These are phyloP conservation scores for Trichocladium antarcticum DNA, from an alignment of 495 filamentous ascomycete species.

Conservation along the genomic window DNA sequence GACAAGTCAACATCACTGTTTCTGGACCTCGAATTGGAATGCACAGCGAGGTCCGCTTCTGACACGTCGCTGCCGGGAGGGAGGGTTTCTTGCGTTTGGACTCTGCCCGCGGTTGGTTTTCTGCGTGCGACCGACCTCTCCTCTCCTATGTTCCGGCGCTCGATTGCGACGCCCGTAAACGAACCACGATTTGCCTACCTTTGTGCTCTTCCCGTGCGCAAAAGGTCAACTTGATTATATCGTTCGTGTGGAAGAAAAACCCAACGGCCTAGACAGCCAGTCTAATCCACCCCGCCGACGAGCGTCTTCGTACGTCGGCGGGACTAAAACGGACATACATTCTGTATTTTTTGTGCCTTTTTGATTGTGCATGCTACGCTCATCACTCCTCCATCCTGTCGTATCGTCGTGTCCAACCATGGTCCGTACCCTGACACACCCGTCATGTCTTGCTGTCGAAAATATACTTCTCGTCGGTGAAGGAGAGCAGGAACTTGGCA, in stretches of 20 bases:
- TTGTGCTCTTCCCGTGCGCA: slow-evolving; percentile 40
- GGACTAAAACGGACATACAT: slow-evolving; percentile 53
- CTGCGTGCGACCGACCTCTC: background rate
- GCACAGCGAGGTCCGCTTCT: background rate
- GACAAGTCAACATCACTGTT: background rate
- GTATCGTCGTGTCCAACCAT: background rate
- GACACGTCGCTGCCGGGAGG: background rate
- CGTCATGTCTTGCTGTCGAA: slow-evolving; percentile 12
- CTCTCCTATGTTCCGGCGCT: background rate
- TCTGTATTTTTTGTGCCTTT: background rate
- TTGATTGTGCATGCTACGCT: background rate
- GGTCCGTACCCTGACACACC: background rate
- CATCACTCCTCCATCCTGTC: background rate
- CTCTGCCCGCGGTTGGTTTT: background rate
- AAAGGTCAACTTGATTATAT: slow-evolving; percentile 44
- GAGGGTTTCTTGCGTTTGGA: background rate
- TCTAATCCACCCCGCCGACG: slow-evolving; percentile 50
- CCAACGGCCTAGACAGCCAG: slow-evolving; percentile 50
- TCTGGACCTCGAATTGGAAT: background rate
- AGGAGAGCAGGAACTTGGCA: slow-evolving; percentile 41
- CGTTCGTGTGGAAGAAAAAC: slow-evolving; percentile 50
- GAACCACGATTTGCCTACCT: slow-evolving; percentile 51
- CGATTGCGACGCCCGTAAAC: no score
- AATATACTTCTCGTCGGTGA: slow-evolving; percentile 34
- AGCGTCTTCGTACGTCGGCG: slow-evolving; percentile 39